A percentile compares a stretch with the other conserved stretches of the same genome.
Conservation (phyloP, 2,329 filamentous ascomycete genomes). For the Colletotrichum nymphaeae region DNA sequence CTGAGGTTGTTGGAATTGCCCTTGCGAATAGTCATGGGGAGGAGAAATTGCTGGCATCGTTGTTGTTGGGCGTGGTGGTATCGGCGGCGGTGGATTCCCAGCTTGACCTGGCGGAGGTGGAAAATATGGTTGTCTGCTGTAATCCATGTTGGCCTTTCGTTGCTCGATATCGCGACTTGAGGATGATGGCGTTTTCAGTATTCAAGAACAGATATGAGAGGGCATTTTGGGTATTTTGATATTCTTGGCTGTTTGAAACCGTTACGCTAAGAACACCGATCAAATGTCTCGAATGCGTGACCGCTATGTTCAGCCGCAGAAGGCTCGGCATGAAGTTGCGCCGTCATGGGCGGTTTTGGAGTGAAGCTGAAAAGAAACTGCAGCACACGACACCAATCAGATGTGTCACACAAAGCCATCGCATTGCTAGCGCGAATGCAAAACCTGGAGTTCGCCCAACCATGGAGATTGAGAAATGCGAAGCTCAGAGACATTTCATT, state of each 20-base stretch:
- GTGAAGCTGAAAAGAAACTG: neutral
- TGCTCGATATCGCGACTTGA: neutral
- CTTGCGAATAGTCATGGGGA: neutral
- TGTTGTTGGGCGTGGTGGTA: neutral
- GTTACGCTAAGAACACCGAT: neutral
- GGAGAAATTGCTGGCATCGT: neutral
- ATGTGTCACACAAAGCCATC: neutral
- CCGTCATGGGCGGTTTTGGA: neutral
- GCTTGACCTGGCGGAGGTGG: slow-evolving; percentile 18
- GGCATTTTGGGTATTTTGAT: neutral
- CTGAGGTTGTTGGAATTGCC: neutral
- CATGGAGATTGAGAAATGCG: too few species aligned
- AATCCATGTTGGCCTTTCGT: neutral
- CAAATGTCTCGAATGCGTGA: neutral
- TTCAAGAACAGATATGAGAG: neutral
- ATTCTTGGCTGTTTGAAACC: neutral
- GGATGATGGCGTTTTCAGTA: neutral
- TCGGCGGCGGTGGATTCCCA: slow-evolving; percentile 10
- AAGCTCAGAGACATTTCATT: neutral
- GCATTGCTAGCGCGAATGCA: neutral
- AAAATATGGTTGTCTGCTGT: slow-evolving; percentile 4
- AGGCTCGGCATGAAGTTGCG: neutral
- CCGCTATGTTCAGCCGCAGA: neutral
- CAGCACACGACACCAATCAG: neutral
- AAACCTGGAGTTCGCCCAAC: neutral